Evolutionary conservation across 228 moss, liverwort and hornwort genomes (phyloP).

Genomic region (Sphagnum magellanicum): DNA sequence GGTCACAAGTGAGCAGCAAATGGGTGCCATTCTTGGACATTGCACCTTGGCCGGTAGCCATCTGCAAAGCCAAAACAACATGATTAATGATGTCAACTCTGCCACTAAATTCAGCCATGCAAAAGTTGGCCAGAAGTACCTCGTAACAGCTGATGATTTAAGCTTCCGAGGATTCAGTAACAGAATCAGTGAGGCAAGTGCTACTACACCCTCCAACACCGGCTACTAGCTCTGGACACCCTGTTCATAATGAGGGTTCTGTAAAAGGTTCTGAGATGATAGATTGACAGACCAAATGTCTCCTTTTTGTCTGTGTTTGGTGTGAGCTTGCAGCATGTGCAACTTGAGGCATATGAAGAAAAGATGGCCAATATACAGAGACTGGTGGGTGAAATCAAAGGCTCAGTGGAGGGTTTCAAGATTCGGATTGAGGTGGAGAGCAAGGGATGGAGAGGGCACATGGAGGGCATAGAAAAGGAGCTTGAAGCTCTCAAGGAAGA

Average conservation of each 20-base stretch:
- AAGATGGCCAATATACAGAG: conserved; percentile 67
- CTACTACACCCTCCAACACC: not conserved
- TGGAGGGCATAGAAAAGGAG: conserved; percentile 85
- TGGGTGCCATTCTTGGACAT: conserved; percentile 35
- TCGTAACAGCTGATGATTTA: conserved; percentile 10
- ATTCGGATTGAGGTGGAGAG: conserved; percentile 85
- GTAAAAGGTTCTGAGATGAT: no score
- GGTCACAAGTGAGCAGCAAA: conserved; percentile 18
- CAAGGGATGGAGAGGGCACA: conserved; percentile 80
- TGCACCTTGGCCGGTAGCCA: conserved; percentile 54
- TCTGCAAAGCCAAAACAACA: conserved; percentile 24
- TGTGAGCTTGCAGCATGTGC: conserved; percentile 18
- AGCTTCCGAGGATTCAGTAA: conserved; percentile 10
- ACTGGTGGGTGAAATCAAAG: conserved; percentile 79
- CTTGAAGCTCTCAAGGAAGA: conserved; percentile 79
- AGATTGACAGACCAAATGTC: no score
- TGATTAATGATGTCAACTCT: conserved; percentile 8
- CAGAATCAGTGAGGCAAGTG: conserved; percentile 21
- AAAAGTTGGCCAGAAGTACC: not conserved
- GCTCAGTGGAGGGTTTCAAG: conserved; percentile 86
- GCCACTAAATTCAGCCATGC: conserved; percentile 1
- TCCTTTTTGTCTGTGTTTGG: not conserved
- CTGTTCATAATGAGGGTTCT: no score
- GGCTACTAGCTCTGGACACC: no score
- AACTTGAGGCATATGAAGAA: conserved; percentile 48